Evolutionary conservation across 2,329 filamentous ascomycete species (phyloP), one percentile per base, ranked within the genome.

Genomic region (Cladosporium sp.): DNA sequence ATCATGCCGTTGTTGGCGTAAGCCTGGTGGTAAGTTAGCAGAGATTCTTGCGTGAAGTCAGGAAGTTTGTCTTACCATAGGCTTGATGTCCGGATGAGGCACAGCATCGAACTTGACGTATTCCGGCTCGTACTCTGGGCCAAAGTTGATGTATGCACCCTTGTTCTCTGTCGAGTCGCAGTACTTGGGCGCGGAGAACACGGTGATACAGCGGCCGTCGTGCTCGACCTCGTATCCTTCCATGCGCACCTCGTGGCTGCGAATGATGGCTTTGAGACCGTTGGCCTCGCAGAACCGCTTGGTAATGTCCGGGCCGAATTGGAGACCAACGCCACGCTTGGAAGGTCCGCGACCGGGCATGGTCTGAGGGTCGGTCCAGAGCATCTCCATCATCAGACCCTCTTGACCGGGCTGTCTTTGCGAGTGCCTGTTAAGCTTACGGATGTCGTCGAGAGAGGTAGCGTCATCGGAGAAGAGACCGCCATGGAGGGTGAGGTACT

Each of bases 361-460:
- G 0, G 87, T 80, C 70, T 98, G 93, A 2, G 93, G 93, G 68
- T 98, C 93, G 1, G 93, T 97, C 93, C 93, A 98, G 43, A 98
- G 81, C 93, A 98, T 98, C 73, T 98, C 93, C 93, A 98, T 98
- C 93, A 98, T 98, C 63, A 98, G 75, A 11, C 93, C 93, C 45
- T 87, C 76, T 70, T 98, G 93, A 32, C 93, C 93, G 2, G 93
- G 92, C 66, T 97, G 92, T 56, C 89, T 81, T 72, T 97, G 93
- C 68, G 82, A 84, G 73, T 96, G 91, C 59, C 92, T 80, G 72
- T 97, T 85, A 54, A 97, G 77, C 73, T 95, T 95, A 60, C 93
- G 83, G 61, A 98, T 95, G 67, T 98, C 92, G 61, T 97, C 89
- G 49, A 98, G 75, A 0, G 88, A 91, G 58, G 92, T 80, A 61